Conservation (phyloP, 176 grass and related monocot species). For the Rhynchospora tenuis region DNA sequence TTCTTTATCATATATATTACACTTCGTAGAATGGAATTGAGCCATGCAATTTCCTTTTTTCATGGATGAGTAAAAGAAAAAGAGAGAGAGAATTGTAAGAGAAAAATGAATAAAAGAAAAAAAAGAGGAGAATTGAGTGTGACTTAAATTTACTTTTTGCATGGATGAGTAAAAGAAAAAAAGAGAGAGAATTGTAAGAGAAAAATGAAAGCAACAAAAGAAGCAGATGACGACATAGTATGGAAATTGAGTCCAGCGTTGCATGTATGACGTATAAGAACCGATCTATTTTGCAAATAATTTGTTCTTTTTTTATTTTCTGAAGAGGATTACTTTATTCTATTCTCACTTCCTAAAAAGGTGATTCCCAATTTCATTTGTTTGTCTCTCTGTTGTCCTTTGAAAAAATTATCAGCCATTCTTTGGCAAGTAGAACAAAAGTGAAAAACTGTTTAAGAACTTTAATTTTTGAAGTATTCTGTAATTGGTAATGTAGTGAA, state of each 20-base stretch:
- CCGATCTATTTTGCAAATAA: neutral
- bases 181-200: no score
- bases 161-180: neutral
- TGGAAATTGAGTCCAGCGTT: neutral
- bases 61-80: neutral
- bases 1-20: neutral
- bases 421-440: neutral
- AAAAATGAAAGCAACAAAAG: neutral
- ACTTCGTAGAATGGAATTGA: neutral
- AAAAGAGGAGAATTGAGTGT: neutral
- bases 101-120: neutral
- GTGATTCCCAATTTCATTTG: neutral
- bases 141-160: neutral
- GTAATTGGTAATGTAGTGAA: neutral
- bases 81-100: no score
- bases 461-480: no score
- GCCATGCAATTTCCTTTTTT: neutral
- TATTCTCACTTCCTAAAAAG: constrained; percentile 6
- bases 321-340: neutral
- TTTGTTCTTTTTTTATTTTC: neutral
- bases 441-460: neutral
- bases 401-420: neutral
- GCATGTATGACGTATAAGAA: neutral
- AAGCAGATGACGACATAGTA: neutral
- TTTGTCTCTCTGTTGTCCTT: neutral